Base-by-base conservation (phyloP, 306 rosid genomes). In the Begonia masoniana region DNA sequence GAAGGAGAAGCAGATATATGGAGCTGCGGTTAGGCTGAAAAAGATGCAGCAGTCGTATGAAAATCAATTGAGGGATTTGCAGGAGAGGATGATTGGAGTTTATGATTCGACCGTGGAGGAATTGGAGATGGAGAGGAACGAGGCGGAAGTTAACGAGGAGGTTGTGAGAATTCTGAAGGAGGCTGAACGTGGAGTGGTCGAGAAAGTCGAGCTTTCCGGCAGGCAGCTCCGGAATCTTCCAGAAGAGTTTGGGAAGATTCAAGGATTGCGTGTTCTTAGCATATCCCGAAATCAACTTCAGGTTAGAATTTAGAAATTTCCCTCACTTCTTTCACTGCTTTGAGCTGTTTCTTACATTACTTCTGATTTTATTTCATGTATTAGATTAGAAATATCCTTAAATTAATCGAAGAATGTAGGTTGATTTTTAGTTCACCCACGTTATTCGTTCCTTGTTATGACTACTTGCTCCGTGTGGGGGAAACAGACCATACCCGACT, bases 21-120 rank as follows among this genome's bases (percentile, higher is more conserved):
- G 62, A 36, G 73, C 80, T 1, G 50, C 85, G 53, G 31, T 81
- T 7, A 81, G 82, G 79, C 55, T 81, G 19, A 94, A 76, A 5
- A 83, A 85, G 57, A 77, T 85, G 88, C 96, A 83, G 56, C 74
- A 47, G 0, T 58, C 83, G 11, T 91, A 83, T 64, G 82, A 70
- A 59, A 91, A 72, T 68, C 74, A 85, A 12, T 72, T 91, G 12
- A 78, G 57, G 64, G 85, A 75, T 7, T 91, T 91, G 2, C 88
- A 91, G 74, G 75, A 70, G 41, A 55, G 82, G 48, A 54, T 91
- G 13, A 71, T 43, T 52, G 75, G 79, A 69, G 80, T 85, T 67
- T 91, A 91, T 57, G 77, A 77, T 46, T 58, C 66, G 51, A 74
- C 64, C 3, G 39, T 7, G 7, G 39, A 31, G 39, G 9, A 31